These are phyloP conservation scores for Austroboletus eburneus DNA, from an alignment of 768 basidiomycete genomes.

Conservation along the genomic window DNA sequence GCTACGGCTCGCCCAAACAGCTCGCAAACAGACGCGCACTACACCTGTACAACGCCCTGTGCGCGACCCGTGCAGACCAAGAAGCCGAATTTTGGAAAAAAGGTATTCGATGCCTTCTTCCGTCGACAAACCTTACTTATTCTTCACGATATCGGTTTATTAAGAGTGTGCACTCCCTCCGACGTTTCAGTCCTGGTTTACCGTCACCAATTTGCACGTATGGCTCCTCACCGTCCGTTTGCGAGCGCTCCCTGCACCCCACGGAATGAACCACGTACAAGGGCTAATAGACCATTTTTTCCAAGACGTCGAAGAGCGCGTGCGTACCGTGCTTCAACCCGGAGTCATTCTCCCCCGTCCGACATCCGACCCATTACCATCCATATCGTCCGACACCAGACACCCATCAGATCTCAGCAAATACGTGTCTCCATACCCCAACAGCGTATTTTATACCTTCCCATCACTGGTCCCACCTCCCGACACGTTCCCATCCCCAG, in stretches of 20 bases:
- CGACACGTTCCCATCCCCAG: constrained; percentile 25
- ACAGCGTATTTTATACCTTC: constrained; percentile 25
- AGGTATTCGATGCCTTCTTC: constrained; percentile 37
- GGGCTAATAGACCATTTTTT: constrained; percentile 93
- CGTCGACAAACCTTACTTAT: neutral
- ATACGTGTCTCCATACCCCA: constrained; percentile 20
- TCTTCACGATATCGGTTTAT: neutral
- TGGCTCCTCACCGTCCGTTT: constrained; percentile 89
- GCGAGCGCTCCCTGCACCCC: constrained; percentile 68
- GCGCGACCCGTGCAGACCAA: constrained; percentile 53
- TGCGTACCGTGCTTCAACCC: constrained; percentile 75
- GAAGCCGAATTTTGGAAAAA: constrained; percentile 62
- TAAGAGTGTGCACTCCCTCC: constrained; percentile 81
- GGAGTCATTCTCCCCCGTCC: constrained; percentile 29
- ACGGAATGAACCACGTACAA: constrained; percentile 70
- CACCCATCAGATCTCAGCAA: constrained; percentile 22
- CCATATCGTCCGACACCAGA: constrained; percentile 1
- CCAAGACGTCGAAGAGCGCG: constrained; percentile 86
- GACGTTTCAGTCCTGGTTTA: constrained; percentile 98
- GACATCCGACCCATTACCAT: constrained; percentile 10
- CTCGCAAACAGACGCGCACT: constrained; percentile 57
- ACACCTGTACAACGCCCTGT: constrained; percentile 53
- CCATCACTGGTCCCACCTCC: constrained; percentile 22
- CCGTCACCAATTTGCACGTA: constrained; percentile 85
- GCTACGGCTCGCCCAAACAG: constrained; percentile 60